These are phyloP conservation scores for Scortechinia acanthostroma DNA, from an alignment of 2,329 filamentous ascomycete genomes.

Conservation along the genomic window DNA sequence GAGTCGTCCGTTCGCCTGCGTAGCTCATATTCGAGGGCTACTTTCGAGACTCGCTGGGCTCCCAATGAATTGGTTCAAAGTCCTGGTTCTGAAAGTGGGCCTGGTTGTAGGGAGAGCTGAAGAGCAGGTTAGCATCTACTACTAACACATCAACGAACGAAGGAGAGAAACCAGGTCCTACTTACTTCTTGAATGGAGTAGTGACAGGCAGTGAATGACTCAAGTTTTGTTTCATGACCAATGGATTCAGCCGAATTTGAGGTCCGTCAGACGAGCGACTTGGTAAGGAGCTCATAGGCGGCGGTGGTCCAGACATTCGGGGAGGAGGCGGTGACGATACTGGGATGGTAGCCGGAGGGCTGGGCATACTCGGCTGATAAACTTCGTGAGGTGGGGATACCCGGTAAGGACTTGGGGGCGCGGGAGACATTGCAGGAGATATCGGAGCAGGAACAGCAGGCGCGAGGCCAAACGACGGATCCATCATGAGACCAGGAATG, in stretches of 20 bases:
- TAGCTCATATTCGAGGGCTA: too few species aligned
- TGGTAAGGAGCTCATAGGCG: conserved; percentile 20
- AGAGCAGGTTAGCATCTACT: conserved; percentile 4
- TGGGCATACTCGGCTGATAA: conserved; percentile 18
- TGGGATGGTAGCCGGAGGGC: conserved; percentile 13
- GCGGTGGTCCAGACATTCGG: conserved; percentile 14
- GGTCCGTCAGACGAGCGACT: conserved; percentile 22
- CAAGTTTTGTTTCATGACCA: conserved; percentile 28
- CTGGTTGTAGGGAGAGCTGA: conserved; percentile 30
- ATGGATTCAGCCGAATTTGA: conserved; percentile 28
- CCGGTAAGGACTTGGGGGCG: conserved; percentile 16
- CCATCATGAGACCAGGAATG: conserved; percentile 24
- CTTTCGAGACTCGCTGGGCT: conserved; percentile 13
- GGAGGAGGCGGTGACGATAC: conserved; percentile 11
- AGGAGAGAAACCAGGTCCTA: too few species aligned
- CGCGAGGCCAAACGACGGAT: conserved; percentile 4
- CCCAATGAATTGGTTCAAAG: conserved; percentile 33
- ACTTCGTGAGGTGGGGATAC: conserved; percentile 21
- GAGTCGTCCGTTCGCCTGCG: too few species aligned
- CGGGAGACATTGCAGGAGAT: conserved; percentile 12
- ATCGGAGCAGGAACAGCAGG: not conserved
- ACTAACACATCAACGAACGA: not conserved
- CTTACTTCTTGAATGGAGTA: conserved; percentile 29
- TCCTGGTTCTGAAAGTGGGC: conserved; percentile 33
- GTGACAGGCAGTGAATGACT: conserved; percentile 21